A percentile compares a stretch with the other conserved stretches of the same genome.
phyloP scores from a whole-genome alignment of 1,284 basidiomycete species.

The Cutaneotrichosporon sp. region DNA sequence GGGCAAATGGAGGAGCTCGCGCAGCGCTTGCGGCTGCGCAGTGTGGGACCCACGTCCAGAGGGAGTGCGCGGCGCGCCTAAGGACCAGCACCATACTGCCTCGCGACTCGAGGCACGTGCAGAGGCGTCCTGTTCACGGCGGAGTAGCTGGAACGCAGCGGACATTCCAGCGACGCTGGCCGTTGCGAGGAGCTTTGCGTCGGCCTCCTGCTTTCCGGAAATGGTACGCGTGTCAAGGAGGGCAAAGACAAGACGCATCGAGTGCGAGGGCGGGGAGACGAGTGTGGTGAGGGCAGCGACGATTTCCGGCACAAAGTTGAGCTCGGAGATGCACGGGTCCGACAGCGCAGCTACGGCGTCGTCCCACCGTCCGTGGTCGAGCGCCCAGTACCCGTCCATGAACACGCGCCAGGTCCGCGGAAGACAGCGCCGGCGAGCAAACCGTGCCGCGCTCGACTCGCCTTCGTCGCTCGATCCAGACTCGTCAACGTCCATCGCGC shows the following conservation, averaged over 20 bases:
- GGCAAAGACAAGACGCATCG: constrained; percentile 26
- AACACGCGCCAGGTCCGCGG: constrained; percentile 35
- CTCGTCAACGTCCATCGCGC: constrained; percentile 24
- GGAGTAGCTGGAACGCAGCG: constrained; percentile 28
- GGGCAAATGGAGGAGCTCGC: constrained; percentile 38
- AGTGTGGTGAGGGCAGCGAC: constrained; percentile 28
- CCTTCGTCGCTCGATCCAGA: neutral
- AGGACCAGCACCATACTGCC: constrained; percentile 35
- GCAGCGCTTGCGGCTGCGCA: constrained; percentile 29
- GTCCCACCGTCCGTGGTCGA: constrained; percentile 38
- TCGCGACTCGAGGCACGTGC: constrained; percentile 23
- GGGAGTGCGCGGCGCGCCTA: constrained; percentile 29
- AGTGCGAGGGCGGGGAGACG: constrained; percentile 27
- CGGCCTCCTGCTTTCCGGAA: constrained; percentile 14
- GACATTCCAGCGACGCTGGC: constrained; percentile 23
- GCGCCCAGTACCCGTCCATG: constrained; percentile 41
- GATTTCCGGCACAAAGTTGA: constrained; percentile 39
- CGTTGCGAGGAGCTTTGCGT: constrained; percentile 24
- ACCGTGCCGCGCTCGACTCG: constrained; percentile 9
- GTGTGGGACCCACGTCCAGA: constrained; percentile 24
- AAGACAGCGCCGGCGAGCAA: constrained; percentile 34
- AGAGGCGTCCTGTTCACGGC: constrained; percentile 10
- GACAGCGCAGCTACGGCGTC: constrained; percentile 25
- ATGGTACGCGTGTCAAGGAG: constrained; percentile 19
- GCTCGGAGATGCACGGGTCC: constrained; percentile 33